phyloP scores from a whole-genome alignment of 805 yeast species.

The Candida corydali region DNA sequence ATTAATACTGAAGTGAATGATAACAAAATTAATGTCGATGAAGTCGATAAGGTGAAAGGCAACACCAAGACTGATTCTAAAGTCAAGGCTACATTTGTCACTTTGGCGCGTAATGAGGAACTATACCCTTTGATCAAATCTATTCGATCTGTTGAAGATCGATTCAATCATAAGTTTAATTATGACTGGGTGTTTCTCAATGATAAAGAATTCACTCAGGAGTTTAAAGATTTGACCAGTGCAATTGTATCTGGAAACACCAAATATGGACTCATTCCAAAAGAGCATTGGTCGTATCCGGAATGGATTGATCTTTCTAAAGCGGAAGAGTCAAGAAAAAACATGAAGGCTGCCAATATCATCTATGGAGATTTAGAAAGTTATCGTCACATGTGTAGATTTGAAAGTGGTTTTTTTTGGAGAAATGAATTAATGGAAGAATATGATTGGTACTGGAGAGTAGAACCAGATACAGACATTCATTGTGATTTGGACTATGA shows the following conservation, averaged over 20 bases:
- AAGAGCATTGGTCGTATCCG: slow-evolving; percentile 85
- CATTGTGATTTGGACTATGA: slow-evolving; percentile 84
- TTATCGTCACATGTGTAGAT: slow-evolving; percentile 92
- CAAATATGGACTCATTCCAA: slow-evolving; percentile 75
- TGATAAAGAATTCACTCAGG: slow-evolving; percentile 79
- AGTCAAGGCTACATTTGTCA: slow-evolving; percentile 51
- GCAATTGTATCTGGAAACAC: slow-evolving; percentile 73
- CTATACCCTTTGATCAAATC: slow-evolving; percentile 71
- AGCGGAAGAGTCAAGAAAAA: slow-evolving; percentile 60
- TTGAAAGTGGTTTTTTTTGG: slow-evolving; percentile 85
- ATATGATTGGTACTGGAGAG: slow-evolving; percentile 94
- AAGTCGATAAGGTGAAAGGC: too few relatives aligned
- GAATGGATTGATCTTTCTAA: slow-evolving; percentile 72
- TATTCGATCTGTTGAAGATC: slow-evolving; percentile 76
- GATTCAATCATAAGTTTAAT: slow-evolving; percentile 75
- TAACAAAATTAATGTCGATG: too few relatives aligned
- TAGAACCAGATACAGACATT: slow-evolving; percentile 79
- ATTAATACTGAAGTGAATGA: background rate
- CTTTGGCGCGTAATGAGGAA: slow-evolving; percentile 79
- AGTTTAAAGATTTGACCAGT: slow-evolving; percentile 65
- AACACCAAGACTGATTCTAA: background rate
- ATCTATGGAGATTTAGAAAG: slow-evolving; percentile 74
- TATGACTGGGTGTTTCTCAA: slow-evolving; percentile 96
- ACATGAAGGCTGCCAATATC: slow-evolving; percentile 68
- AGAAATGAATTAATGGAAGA: slow-evolving; percentile 69